Conservation (phyloP, 2,329 filamentous ascomycete genomes). For the Tolypocladium amazonense region DNA sequence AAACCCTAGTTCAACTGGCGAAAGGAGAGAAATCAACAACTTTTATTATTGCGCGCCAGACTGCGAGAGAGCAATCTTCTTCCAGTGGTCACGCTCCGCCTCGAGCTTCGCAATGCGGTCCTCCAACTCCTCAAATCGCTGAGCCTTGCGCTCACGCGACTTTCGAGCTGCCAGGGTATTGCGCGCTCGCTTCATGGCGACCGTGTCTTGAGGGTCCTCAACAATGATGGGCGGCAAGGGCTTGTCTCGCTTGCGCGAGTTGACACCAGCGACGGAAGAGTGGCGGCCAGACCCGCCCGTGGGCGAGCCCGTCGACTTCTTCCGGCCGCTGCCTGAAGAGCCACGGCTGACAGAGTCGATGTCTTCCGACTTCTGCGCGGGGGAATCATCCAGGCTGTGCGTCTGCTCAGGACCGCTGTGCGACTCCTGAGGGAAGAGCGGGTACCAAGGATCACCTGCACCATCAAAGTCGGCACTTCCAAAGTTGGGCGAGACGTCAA, state of each 20-base stretch:
- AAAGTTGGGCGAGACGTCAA: constrained; percentile 72
- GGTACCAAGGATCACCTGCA: constrained; percentile 53
- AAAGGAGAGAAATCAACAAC: constrained; percentile 5
- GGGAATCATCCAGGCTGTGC: constrained; percentile 26
- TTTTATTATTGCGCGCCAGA: constrained; percentile 5
- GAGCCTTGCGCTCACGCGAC: constrained; percentile 77
- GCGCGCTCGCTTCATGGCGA: constrained; percentile 86
- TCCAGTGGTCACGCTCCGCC: constrained; percentile 56
- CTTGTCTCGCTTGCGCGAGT: constrained; percentile 67
- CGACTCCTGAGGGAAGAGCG: constrained; percentile 55
- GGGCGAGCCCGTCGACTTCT: constrained; percentile 37
- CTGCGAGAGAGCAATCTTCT: constrained; percentile 39
- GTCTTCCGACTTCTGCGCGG: constrained; percentile 34
- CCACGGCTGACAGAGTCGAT: constrained; percentile 31
- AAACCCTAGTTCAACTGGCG: neutral
- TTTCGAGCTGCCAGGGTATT: constrained; percentile 92
- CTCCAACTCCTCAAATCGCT: constrained; percentile 66
- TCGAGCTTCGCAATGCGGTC: constrained; percentile 59
- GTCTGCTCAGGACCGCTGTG: constrained; percentile 12
- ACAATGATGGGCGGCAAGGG: constrained; percentile 69
- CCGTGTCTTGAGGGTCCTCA: constrained; percentile 59
- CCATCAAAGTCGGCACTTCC: constrained; percentile 44
- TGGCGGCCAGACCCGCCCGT: constrained; percentile 39
- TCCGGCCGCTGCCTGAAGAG: constrained; percentile 27
- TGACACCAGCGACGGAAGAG: constrained; percentile 60